A percentile compares a stretch with the other conserved stretches of the same genome.
These are phyloP conservation scores for Coccinonectria pachysandricola DNA, from an alignment of 2,329 filamentous ascomycete species.

Conservation along the genomic window DNA sequence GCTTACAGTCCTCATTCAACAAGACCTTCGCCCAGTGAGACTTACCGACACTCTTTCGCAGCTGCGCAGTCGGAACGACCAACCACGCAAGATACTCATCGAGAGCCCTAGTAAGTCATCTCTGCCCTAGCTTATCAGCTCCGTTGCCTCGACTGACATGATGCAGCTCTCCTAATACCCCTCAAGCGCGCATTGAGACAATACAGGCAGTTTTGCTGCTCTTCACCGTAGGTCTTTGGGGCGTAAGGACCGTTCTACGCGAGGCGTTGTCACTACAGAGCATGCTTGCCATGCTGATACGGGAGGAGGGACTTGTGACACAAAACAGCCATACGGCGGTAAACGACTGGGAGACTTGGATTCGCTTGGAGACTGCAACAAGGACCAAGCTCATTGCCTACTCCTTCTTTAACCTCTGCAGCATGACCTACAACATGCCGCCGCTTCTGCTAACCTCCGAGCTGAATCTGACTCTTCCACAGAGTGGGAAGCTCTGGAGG, in stretches of 20 bases:
- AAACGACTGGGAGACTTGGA: constrained; percentile 50
- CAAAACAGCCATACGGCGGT: constrained; percentile 35
- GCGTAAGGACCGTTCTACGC: constrained; percentile 48
- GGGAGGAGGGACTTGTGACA: constrained; percentile 45
- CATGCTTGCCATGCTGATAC: constrained; percentile 44
- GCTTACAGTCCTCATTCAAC: constrained; percentile 52
- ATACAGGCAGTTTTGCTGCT: constrained; percentile 54
- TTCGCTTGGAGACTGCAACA: constrained; percentile 44
- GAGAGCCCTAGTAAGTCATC: constrained; percentile 47
- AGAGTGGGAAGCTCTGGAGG: constrained; percentile 45
- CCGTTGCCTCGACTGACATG: too few species aligned
- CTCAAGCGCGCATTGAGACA: constrained; percentile 50
- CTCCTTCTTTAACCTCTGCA: constrained; percentile 54
- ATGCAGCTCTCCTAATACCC: constrained; percentile 48
- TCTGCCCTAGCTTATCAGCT: too few species aligned
- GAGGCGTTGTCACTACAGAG: constrained; percentile 51
- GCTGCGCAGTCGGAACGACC: constrained; percentile 47
- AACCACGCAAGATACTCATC: constrained; percentile 46
- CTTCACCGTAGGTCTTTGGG: constrained; percentile 51
- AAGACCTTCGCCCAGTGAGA: constrained; percentile 45
- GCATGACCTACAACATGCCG: constrained; percentile 50
- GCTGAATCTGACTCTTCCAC: constrained; percentile 44
- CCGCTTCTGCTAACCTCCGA: constrained; percentile 49
- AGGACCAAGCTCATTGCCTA: constrained; percentile 51
- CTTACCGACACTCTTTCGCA: constrained; percentile 48